Conservation (phyloP, 352 stramenopile species). For the Pythium brassicae region DNA sequence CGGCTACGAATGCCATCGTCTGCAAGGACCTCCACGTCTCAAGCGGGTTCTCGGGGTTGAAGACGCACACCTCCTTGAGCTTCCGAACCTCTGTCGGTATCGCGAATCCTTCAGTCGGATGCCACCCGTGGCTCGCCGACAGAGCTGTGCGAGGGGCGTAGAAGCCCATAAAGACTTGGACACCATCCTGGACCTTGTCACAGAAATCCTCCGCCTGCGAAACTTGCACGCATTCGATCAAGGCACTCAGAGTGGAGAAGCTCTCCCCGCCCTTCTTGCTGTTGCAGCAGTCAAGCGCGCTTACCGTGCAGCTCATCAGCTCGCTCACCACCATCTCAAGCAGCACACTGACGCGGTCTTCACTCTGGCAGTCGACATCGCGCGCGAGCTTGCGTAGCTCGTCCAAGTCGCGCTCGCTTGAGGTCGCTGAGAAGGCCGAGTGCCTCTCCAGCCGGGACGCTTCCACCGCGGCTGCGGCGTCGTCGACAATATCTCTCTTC, state of each 20-base stretch:
- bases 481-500: conserved; percentile 5
- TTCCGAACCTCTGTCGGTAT: not conserved
- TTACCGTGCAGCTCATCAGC: conserved; percentile 13
- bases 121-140: not conserved
- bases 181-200: not conserved
- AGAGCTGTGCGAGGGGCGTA: conserved; percentile 2
- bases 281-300: not conserved
- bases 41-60: conserved; percentile 1
- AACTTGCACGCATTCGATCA: not conserved
- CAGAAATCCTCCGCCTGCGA: conserved; percentile 2
- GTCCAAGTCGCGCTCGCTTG: conserved; percentile 2
- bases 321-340: conserved; percentile 9
- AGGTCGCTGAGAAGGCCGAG: conserved; percentile 4
- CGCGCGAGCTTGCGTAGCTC: conserved; percentile 6
- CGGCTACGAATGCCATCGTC: conserved; percentile 8
- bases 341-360: conserved; percentile 7
- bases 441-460: conserved; percentile 5
- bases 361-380: conserved; percentile 13
- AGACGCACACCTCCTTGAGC: conserved; percentile 15
- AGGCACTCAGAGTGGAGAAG: too few species aligned
- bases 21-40: conserved; percentile 13
- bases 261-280: not conserved
- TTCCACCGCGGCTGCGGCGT: conserved; percentile 10
- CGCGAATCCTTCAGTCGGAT: not conserved
- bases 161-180: conserved; percentile 4